Conservation (phyloP, 2,329 filamentous ascomycete genomes). For the Penicillium aurantiogriseum region DNA sequence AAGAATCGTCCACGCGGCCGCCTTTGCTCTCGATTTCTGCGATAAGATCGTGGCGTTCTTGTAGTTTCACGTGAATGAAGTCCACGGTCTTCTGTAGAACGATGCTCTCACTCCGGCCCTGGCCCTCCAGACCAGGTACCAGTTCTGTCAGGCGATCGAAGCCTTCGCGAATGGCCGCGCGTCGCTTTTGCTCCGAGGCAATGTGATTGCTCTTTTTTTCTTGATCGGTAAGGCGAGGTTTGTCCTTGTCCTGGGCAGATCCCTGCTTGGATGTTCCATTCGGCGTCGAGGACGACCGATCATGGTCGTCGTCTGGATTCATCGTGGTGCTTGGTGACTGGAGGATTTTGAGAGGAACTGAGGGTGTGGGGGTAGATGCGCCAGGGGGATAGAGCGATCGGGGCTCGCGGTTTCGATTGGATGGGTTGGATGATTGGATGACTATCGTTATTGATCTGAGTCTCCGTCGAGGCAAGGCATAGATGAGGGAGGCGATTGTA, state of each 20-base stretch:
- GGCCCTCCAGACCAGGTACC: slow-evolving; percentile 77
- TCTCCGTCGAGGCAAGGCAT: not conserved
- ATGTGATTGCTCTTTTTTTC: slow-evolving; percentile 76
- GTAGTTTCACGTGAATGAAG: slow-evolving; percentile 61
- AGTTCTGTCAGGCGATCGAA: slow-evolving; percentile 79
- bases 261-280: slow-evolving; percentile 31
- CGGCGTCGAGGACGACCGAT: slow-evolving; percentile 36
- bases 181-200: slow-evolving; percentile 63
- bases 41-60: slow-evolving; percentile 58
- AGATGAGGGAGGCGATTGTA: not conserved
- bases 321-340: slow-evolving; percentile 17
- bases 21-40: slow-evolving; percentile 59
- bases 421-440: not conserved
- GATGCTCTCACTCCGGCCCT: slow-evolving; percentile 79
- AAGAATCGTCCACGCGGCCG: slow-evolving; percentile 51
- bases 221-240: slow-evolving; percentile 64
- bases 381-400: not conserved
- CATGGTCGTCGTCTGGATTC: slow-evolving; percentile 31
- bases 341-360: slow-evolving; percentile 24
- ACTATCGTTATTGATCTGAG: not conserved
- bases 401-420: not conserved
- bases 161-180: slow-evolving; percentile 74
- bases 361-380: slow-evolving; percentile 17
- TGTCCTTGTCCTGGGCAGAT: slow-evolving; percentile 46
- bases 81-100: slow-evolving; percentile 73